phyloP scores from a whole-genome alignment of 768 basidiomycete genomes.

The Pluteus cervinus region DNA sequence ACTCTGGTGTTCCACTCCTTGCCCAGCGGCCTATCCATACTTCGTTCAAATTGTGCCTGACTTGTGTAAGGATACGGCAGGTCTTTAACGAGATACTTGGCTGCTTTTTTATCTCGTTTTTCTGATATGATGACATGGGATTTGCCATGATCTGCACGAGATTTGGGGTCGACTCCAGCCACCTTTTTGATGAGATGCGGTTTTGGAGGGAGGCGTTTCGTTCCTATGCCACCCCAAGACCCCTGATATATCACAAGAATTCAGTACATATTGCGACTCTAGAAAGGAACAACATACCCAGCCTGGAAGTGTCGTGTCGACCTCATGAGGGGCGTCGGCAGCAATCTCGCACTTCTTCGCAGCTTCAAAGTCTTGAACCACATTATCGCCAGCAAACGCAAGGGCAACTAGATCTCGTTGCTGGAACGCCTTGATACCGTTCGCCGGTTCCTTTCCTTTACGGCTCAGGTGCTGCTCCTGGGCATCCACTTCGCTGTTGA shows the following conservation, averaged over 20 bases:
- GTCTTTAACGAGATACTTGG: constrained; percentile 86
- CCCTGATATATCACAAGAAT: constrained; percentile 46
- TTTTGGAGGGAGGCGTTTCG: constrained; percentile 52
- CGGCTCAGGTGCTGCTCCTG: constrained; percentile 46
- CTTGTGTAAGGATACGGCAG: constrained; percentile 94
- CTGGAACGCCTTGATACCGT: constrained; percentile 62
- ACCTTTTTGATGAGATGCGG: constrained; percentile 75
- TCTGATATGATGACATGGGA: constrained; percentile 94
- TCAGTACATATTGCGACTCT: constrained; percentile 3
- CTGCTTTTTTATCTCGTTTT: constrained; percentile 89
- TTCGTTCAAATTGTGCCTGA: constrained; percentile 86
- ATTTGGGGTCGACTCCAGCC: constrained; percentile 70
- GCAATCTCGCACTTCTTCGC: constrained; percentile 79
- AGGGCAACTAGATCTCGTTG: constrained; percentile 90
- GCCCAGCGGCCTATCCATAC: constrained; percentile 77
- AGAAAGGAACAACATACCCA: constrained; percentile 61
- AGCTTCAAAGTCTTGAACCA: constrained; percentile 85
- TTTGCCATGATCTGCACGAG: constrained; percentile 81
- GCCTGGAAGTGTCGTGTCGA: constrained; percentile 89
- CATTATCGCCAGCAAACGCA: constrained; percentile 97
- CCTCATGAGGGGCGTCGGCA: constrained; percentile 78
- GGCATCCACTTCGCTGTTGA: constrained; percentile 62
- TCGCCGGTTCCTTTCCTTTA: constrained; percentile 40
- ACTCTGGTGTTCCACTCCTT: constrained; percentile 91
- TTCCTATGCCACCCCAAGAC: constrained; percentile 84